Base-by-base conservation (phyloP, 345 rosid species). In the Syzygium jambos region DNA sequence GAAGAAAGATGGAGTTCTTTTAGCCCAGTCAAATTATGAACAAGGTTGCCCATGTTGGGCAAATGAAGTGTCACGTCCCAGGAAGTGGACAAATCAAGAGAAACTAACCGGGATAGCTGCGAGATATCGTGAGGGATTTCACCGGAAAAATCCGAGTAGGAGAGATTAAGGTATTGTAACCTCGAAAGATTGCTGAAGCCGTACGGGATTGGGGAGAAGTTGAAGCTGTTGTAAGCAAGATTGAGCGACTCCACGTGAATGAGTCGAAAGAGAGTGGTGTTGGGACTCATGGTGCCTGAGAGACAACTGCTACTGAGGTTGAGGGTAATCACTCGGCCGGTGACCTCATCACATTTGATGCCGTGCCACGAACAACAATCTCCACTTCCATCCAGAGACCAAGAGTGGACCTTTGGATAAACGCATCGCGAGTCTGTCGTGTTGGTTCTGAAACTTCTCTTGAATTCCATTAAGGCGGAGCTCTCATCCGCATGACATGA, bases 331-430 rank as follows among this genome's bases (percentile, higher is more conserved):
- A 87, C 86, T 29, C 38, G 86, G 13, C 86, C 38, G 3, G 19
- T 84, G 57, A 21, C 82, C 5, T 19, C 68, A 83, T 87, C 89
- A 51, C 89, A 87, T 56, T 83, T 25, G 15, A 87, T 21, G 3
- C 89, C 84, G 0, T 65, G 52, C 87, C 89, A 88, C 0, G 86
- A 84, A 85, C 89, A 88, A 51, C 87, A 88, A 38, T 85, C 87
- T n/a, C 49, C 49, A 65, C 21, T 29, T 41, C 53, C 88, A 9
- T 78, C 65, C 7, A 38, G 41, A 17, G 17, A 9, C 85, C 88
- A 87, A 6, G 84, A 68, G 49, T 46, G 16, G 23, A 85, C 46
- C 52, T 85, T 61, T 29, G 41, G 11, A 65, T 65, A 1, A 29
- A 7, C 5, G 3, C 78, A 68, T 16, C 1, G 23, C 23, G 0